These are phyloP conservation scores for Tricholoma terreum DNA, from an alignment of 768 basidiomycete species.

Conservation along the genomic window DNA sequence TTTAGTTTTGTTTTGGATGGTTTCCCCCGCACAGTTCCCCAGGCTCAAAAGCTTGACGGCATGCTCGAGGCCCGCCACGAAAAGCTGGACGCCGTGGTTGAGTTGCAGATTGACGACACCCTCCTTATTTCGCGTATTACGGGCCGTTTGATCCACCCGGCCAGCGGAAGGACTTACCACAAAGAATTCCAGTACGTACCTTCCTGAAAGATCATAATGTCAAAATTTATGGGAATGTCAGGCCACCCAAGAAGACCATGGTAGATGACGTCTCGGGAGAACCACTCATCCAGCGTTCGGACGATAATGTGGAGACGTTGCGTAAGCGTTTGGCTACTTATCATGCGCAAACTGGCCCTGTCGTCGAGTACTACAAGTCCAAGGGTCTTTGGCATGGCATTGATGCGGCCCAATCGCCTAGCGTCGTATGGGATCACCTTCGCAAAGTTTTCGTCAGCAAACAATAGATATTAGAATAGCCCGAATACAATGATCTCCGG, in stretches of 20 bases:
- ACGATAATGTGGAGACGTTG: constrained; percentile 96
- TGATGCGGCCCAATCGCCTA: constrained; percentile 92
- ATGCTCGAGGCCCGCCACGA: constrained; percentile 86
- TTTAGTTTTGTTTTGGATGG: constrained; percentile 95
- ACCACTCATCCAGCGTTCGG: constrained; percentile 93
- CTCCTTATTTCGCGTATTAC: constrained; percentile 97
- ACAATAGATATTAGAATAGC: constrained; percentile 32
- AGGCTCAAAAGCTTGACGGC: constrained; percentile 91
- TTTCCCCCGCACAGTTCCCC: constrained; percentile 97
- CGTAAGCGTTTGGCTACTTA: constrained; percentile 85
- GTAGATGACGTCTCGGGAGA: constrained; percentile 94
- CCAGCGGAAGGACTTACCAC: constrained; percentile 92
- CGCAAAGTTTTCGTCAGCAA: constrained; percentile 59
- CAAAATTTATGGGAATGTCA: constrained; percentile 31
- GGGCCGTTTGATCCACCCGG: constrained; percentile 88
- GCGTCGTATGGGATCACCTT: constrained; percentile 86
- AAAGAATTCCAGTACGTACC: constrained; percentile 83
- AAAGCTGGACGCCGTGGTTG: constrained; percentile 87
- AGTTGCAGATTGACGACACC: constrained; percentile 90
- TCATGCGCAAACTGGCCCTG: constrained; percentile 93
- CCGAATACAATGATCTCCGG: not conserved
- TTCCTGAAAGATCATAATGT: constrained; percentile 1
- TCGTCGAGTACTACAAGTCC: constrained; percentile 92
- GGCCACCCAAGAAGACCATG: constrained; percentile 96
- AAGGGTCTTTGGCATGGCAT: constrained; percentile 88